Evolutionary conservation across 768 basidiomycete species (phyloP).

Genomic region (Phlegmacium glaucopus): DNA sequence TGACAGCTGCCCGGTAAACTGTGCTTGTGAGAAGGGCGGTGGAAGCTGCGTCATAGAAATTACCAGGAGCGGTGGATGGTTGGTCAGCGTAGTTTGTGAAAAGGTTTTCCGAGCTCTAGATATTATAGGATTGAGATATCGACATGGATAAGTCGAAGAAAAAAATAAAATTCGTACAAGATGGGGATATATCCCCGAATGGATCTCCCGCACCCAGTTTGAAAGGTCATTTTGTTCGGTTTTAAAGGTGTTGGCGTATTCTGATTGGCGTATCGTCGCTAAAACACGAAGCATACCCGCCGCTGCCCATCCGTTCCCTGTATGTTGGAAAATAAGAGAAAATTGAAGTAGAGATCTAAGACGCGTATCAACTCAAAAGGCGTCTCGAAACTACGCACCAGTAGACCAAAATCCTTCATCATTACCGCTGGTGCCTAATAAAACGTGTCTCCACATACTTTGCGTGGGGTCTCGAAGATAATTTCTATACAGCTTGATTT

Average conservation of each 20-base stretch:
- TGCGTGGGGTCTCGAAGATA: constrained; percentile 53
- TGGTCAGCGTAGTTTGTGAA: constrained; percentile 75
- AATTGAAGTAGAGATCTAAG: not conserved
- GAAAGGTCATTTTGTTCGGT: constrained; percentile 55
- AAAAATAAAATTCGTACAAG: constrained; percentile 39
- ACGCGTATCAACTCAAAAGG: not conserved
- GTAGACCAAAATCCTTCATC: constrained; percentile 83
- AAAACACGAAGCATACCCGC: constrained; percentile 84
- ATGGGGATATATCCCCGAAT: constrained; percentile 61
- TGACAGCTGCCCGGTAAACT: constrained; percentile 67
- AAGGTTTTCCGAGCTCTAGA: constrained; percentile 42
- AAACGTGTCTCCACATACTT: constrained; percentile 76
- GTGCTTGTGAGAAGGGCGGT: constrained; percentile 74
- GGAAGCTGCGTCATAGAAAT: constrained; percentile 72
- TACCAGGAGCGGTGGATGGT: constrained; percentile 28
- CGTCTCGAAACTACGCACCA: constrained; percentile 37
- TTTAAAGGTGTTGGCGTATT: constrained; percentile 45
- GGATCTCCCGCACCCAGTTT: constrained; percentile 70
- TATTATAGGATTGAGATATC: too few relatives aligned
- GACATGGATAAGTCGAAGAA: constrained; percentile 1
- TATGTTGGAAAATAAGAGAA: too few relatives aligned
- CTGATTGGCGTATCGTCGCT: constrained; percentile 65
- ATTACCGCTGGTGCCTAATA: constrained; percentile 45
- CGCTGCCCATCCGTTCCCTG: constrained; percentile 91
- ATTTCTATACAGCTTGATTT: constrained; percentile 67